These are phyloP conservation scores for Clohesyomyces aquaticus DNA, from an alignment of 495 filamentous ascomycete species.

Conservation along the genomic window DNA sequence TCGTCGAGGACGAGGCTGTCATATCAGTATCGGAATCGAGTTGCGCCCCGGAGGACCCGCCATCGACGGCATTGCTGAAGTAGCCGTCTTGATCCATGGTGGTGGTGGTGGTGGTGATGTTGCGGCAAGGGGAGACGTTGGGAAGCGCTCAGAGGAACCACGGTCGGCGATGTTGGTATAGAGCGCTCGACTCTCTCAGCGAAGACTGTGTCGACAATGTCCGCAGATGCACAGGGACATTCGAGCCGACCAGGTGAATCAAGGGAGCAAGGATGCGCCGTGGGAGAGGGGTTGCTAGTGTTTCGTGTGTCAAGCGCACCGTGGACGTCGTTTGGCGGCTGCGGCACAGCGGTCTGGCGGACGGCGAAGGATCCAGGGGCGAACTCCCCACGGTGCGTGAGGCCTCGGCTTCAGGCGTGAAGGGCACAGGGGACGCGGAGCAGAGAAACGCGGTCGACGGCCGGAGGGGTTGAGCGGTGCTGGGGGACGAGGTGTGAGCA, in stretches of 20 bases:
- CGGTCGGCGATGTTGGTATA: neutral
- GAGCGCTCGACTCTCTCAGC: neutral
- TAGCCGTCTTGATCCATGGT: conserved; percentile 36
- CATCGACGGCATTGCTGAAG: conserved; percentile 13
- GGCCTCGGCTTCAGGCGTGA: neutral
- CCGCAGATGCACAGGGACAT: conserved; percentile 17
- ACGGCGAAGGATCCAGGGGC: neutral
- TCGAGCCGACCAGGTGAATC: conserved; percentile 15
- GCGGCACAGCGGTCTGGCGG: conserved; percentile 9
- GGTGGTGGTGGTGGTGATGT: neutral
- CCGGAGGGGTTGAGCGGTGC: too few species aligned
- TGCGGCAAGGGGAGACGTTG: neutral
- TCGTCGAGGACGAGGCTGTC: conserved; percentile 23
- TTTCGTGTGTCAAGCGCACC: conserved; percentile 21
- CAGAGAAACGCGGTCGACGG: neutral
- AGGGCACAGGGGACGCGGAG: too few species aligned
- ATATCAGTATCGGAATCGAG: conserved; percentile 35
- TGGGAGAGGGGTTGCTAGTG: conserved; percentile 29
- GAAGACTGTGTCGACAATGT: conserved; percentile 3
- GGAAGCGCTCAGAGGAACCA: neutral
- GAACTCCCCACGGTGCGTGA: too few species aligned
- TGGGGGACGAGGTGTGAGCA: too few species aligned
- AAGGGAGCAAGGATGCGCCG: conserved; percentile 7
- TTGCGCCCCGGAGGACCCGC: conserved; percentile 14
- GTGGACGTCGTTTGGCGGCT: neutral